phyloP scores from a whole-genome alignment of 2,329 filamentous ascomycete genomes.

The Aspergillus sp. region DNA sequence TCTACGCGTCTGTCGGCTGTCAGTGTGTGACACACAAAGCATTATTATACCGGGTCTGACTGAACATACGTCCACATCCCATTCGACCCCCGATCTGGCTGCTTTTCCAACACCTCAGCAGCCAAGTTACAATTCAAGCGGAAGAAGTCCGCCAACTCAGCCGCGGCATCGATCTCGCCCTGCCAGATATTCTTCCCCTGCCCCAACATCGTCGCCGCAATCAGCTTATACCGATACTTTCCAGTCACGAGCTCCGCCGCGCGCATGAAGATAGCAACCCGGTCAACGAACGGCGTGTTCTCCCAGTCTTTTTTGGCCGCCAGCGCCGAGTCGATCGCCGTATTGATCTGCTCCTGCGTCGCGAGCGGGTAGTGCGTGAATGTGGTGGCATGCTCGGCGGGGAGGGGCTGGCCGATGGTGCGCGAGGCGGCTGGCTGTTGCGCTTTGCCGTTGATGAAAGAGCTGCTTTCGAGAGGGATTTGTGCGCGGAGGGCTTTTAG shows the following conservation, averaged over 20 bases:
- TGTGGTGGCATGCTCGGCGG: slow-evolving; percentile 37
- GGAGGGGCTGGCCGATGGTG: slow-evolving; percentile 21
- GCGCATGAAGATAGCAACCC: slow-evolving; percentile 86
- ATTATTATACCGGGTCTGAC: too few species aligned
- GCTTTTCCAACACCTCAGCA: slow-evolving; percentile 74
- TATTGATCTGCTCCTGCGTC: slow-evolving; percentile 61
- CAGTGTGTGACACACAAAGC: too few species aligned
- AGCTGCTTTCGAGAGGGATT: slow-evolving; percentile 24
- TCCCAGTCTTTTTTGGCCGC: slow-evolving; percentile 78
- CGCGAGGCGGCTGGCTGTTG: slow-evolving; percentile 12
- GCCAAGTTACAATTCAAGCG: slow-evolving; percentile 60
- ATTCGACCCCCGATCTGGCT: slow-evolving; percentile 70
- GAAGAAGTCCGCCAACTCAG: slow-evolving; percentile 83
- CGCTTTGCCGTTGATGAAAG: slow-evolving; percentile 21
- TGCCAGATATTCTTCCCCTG: slow-evolving; percentile 98
- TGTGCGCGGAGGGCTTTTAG: slow-evolving; percentile 24
- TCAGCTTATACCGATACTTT: slow-evolving; percentile 91
- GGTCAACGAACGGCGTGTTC: slow-evolving; percentile 73
- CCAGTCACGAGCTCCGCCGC: slow-evolving; percentile 78
- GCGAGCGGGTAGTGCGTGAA: slow-evolving; percentile 80
- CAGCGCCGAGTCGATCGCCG: slow-evolving; percentile 73
- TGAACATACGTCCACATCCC: slow-evolving; percentile 69
- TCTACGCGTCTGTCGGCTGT: slow-evolving; percentile 55
- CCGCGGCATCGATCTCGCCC: slow-evolving; percentile 87
- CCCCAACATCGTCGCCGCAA: slow-evolving; percentile 88